Base-by-base conservation (phyloP, 805 yeast genomes). In the Monosporozyma servazzii region DNA sequence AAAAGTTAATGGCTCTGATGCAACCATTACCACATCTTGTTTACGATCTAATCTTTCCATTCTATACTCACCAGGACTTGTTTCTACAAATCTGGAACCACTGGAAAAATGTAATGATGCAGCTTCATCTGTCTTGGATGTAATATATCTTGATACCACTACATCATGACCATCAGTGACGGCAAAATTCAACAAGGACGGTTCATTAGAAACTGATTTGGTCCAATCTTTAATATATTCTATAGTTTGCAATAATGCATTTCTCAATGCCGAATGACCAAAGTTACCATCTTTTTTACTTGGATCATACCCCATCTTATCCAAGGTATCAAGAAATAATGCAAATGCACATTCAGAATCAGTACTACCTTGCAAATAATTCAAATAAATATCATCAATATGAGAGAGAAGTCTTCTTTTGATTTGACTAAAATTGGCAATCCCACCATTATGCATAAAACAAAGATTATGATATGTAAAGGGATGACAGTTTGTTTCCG, bases 391-490 rank as follows among this genome's bases (percentile, higher is more conserved):
- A 64, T 93, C 96, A 42, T 79, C 79, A 45, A 93, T 74, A 63
- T 86, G 88, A 57, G 79, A 75, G 33, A 88, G 75, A 43, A 93
- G 72, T 53, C 69, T 76, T 53, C 93, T 77, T 69, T 93, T 93
- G 58, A 93, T 86, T 56, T 71, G 70, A 50, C 73, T 66, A 66
- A 91, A 93, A 53, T 80, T 80, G 10, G 90, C 75, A 23, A 93
- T 80, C 0, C 88, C 93, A 30, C 99, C 99, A 69, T 93, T 93
- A 69, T 93, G 99, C 99, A 93, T 93, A 66, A 93, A 93, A 85
- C 91, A 86, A 47, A 91, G 71, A 48, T 81, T 81, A 55, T 90
- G 91, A 65, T 80, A 89, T 3, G 86, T 81, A 69, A 93, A 93
- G 0, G 99, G 99, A 66, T 93, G 99, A 69, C 99, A 93, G 68